These are phyloP conservation scores for Pythium aquatile DNA, from an alignment of 352 stramenopile species.

Conservation along the genomic window DNA sequence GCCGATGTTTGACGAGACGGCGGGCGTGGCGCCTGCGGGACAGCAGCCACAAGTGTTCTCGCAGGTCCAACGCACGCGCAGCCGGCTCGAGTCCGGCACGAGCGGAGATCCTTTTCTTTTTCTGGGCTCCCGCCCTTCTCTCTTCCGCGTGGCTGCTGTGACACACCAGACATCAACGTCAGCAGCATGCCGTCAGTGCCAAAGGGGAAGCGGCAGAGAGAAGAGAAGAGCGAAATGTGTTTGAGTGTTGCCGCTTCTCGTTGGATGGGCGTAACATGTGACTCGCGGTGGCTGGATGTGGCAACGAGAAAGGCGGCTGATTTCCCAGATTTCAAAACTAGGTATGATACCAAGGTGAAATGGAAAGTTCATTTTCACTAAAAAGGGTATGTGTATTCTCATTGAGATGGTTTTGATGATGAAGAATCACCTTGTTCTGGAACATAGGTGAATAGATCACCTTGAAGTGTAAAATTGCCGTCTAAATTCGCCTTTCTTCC, in stretches of 20 bases:
- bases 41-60: background rate
- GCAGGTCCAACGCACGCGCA: background rate
- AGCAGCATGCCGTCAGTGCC: background rate
- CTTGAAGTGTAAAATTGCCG: background rate
- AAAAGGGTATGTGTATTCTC: no score
- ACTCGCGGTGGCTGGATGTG: background rate
- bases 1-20: background rate
- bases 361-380: no score
- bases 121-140: constrained; percentile 1
- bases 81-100: background rate
- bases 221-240: background rate
- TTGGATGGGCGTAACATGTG: background rate
- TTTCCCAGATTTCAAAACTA: background rate
- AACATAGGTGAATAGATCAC: background rate
- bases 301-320: background rate
- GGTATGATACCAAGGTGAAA: background rate
- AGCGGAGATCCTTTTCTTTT: constrained; percentile 6
- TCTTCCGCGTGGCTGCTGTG: constrained; percentile 3
- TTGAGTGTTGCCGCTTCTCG: background rate
- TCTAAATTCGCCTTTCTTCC: background rate
- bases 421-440: background rate
- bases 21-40: background rate
- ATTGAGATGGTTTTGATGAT: no score
- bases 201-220: background rate
- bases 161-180: constrained; percentile 6